Percentiles rank a stretch among this genome's conserved stretches.
Evolutionary conservation across 352 stramenopile genomes (phyloP).

Genomic region (Pythium phragmiticola): DNA sequence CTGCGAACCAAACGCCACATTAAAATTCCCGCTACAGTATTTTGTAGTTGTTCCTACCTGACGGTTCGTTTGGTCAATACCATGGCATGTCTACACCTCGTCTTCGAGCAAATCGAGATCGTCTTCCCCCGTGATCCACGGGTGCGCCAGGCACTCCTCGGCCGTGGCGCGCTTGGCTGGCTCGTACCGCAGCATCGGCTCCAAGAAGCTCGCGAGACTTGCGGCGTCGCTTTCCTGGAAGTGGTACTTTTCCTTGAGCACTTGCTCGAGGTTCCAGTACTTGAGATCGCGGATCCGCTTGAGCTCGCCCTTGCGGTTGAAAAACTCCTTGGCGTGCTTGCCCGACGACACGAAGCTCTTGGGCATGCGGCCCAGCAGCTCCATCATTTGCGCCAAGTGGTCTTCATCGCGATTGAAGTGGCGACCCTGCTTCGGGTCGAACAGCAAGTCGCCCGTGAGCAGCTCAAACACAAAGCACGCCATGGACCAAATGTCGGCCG

Average conservation of each 20-base stretch:
- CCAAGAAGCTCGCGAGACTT: conserved; percentile 92
- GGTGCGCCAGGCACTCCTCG: conserved; percentile 91
- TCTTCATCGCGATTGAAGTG: conserved; percentile 92
- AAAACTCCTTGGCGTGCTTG: conserved; percentile 96
- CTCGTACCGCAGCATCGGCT: conserved; percentile 91
- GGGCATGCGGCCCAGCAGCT: conserved; percentile 97
- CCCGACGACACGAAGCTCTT: conserved; percentile 91
- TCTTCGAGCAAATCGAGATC: conserved; percentile 22
- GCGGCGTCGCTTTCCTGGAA: conserved; percentile 87
- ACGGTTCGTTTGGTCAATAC: neutral
- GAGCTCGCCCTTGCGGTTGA: conserved; percentile 96
- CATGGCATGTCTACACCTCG: conserved; percentile 3
- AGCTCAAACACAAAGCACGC: conserved; percentile 99
- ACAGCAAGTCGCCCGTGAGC: conserved; percentile 98
- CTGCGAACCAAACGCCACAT: neutral
- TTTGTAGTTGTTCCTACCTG: neutral
- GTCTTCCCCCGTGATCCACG: conserved; percentile 82
- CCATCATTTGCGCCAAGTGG: conserved; percentile 99
- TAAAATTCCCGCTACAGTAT: neutral
- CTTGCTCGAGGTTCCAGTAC: conserved; percentile 96
- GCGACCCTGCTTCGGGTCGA: conserved; percentile 94
- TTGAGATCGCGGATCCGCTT: conserved; percentile 98
- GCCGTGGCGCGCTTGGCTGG: conserved; percentile 89
- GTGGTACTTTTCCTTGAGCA: conserved; percentile 97
- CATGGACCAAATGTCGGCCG: conserved; percentile 98